These are phyloP conservation scores for Gremmenia infestans DNA, from an alignment of 2,329 filamentous ascomycete species.

Conservation along the genomic window DNA sequence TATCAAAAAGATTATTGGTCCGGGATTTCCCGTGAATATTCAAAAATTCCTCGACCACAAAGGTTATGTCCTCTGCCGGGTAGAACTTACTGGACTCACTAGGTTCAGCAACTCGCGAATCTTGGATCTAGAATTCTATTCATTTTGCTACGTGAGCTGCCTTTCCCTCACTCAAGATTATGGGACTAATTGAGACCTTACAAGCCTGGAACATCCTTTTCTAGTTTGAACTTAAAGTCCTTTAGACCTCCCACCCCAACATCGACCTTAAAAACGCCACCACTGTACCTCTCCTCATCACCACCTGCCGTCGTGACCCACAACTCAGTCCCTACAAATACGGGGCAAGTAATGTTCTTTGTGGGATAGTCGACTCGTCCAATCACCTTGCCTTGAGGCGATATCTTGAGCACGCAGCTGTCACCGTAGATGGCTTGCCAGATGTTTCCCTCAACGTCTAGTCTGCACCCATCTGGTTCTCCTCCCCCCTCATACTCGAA, in stretches of 20 bases:
- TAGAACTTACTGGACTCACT: too few species aligned
- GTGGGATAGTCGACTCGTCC: constrained; percentile 75
- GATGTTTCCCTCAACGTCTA: constrained; percentile 79
- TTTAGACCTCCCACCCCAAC: constrained; percentile 65
- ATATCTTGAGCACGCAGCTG: constrained; percentile 67
- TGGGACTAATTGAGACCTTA: not conserved
- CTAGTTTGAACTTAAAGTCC: constrained; percentile 56
- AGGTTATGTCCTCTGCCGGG: too few species aligned
- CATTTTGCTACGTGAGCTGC: not conserved
- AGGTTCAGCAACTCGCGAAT: not conserved
- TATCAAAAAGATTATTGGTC: too few species aligned
- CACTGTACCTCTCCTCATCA: constrained; percentile 60
- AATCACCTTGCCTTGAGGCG: constrained; percentile 60
- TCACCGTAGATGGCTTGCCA: constrained; percentile 88
- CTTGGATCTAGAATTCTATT: not conserved
- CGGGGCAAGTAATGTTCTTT: constrained; percentile 72
- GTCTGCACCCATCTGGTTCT: constrained; percentile 77
- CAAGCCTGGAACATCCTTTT: constrained; percentile 4
- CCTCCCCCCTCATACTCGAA: constrained; percentile 60
- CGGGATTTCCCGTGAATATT: too few species aligned
- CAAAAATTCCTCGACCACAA: too few species aligned
- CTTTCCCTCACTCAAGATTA: not conserved
- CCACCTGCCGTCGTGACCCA: constrained; percentile 74
- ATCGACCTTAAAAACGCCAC: constrained; percentile 70
- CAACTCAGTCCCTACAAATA: constrained; percentile 69